Percentiles rank a stretch among this genome's conserved stretches.
phyloP scores from a whole-genome alignment of 176 grass and related monocot species.

The Rhynchospora breviuscula region DNA sequence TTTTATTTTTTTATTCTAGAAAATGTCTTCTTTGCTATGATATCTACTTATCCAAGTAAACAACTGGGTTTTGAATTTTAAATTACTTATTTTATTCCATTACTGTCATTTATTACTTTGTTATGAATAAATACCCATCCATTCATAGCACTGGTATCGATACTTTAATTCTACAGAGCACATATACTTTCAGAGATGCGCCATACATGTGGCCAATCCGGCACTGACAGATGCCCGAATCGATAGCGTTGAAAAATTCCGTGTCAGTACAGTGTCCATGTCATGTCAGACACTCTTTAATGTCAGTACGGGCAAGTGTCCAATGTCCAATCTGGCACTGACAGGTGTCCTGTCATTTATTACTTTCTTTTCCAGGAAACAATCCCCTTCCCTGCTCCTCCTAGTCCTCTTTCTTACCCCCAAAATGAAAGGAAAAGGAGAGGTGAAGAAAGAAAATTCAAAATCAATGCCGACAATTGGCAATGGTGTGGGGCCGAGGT shows the following conservation, averaged over 20 bases:
- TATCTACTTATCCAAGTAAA: background rate
- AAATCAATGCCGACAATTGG: background rate
- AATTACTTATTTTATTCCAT: background rate
- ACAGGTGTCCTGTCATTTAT: background rate
- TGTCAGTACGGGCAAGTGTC: too few relatives aligned
- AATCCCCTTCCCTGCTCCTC: background rate
- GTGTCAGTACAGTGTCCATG: background rate
- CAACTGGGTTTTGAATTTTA: background rate
- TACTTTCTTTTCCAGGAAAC: background rate
- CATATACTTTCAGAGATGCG: background rate
- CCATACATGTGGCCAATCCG: background rate
- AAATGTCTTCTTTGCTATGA: background rate
- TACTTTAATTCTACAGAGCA: background rate
- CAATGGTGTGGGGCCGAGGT: background rate
- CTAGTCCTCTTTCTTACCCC: background rate
- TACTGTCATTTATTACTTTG: constrained; percentile 2
- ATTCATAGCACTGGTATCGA: background rate
- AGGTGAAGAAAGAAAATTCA: background rate
- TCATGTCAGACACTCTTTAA: background rate
- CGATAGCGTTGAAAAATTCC: background rate
- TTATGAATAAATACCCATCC: background rate
- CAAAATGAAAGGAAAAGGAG: background rate
- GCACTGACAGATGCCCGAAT: background rate
- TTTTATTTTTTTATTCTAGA: too few relatives aligned
- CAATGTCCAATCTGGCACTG: too few relatives aligned